A percentile compares a stretch with the other conserved stretches of the same genome.
These are phyloP conservation scores for Anisodus acutangulus DNA, from an alignment of 257 asterid genomes.

Conservation along the genomic window DNA sequence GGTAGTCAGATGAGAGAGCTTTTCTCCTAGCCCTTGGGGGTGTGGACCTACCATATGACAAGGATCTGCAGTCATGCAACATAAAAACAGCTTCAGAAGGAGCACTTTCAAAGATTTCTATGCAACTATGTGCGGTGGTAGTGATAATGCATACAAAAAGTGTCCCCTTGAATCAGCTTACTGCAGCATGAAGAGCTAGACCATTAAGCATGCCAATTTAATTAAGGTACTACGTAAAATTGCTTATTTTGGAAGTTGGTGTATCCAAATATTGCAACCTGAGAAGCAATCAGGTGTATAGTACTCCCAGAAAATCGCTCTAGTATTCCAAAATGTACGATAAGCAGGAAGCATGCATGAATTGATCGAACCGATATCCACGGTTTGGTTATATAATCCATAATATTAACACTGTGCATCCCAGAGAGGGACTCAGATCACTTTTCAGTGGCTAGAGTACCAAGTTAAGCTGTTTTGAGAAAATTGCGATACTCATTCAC, in stretches of 20 bases:
- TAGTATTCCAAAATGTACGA: constrained; percentile 17
- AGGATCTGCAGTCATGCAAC: constrained; percentile 54
- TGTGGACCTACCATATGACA: constrained; percentile 53
- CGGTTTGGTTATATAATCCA: not conserved
- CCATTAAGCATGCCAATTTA: not conserved
- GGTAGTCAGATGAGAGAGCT: constrained; percentile 44
- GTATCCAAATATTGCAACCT: constrained; percentile 19
- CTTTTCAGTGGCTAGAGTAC: constrained; percentile 5
- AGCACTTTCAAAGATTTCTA: constrained; percentile 27
- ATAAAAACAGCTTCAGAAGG: constrained; percentile 38
- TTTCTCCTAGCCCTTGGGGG: constrained; percentile 47
- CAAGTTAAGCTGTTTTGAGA: not conserved
- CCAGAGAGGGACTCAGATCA: not conserved
- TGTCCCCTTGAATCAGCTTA: not conserved
- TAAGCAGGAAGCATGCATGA: constrained; percentile 7
- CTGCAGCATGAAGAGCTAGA: constrained; percentile 20
- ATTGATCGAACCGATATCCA: not conserved
- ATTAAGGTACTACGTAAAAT: not conserved
- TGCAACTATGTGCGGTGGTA: constrained; percentile 23
- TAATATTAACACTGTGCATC: not conserved
- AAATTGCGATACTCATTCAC: constrained; percentile 15
- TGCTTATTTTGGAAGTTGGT: constrained; percentile 8
- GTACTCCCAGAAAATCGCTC: not conserved
- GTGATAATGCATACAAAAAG: constrained; percentile 25
- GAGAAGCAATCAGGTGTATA: constrained; percentile 6